Percentiles rank a stretch among this genome's conserved stretches.
Conservation (phyloP, 73 alveolate genomes). For the Tetrahymena elliotti region DNA sequence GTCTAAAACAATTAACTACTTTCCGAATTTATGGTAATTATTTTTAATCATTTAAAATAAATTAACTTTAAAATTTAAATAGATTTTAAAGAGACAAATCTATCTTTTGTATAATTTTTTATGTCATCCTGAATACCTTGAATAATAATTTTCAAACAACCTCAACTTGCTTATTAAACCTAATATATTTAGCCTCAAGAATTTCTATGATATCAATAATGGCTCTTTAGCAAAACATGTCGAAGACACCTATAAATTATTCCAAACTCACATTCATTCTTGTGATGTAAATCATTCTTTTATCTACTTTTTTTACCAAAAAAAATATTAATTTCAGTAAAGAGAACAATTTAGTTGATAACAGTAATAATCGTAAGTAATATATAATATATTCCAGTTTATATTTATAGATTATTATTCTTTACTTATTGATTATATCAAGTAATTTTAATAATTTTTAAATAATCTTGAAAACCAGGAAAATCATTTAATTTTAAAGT, state of each 20-base stretch:
- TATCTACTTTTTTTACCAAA: not conserved
- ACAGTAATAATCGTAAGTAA: too few relatives aligned
- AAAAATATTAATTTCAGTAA: not conserved
- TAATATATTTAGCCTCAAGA: slow-evolving; percentile 23
- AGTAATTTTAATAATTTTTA: too few relatives aligned
- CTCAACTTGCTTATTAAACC: slow-evolving; percentile 18
- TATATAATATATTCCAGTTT: too few relatives aligned
- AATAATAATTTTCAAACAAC: not conserved
- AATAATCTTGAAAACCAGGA: too few relatives aligned
- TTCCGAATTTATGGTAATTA: slow-evolving; percentile 10
- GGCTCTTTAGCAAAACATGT: slow-evolving; percentile 18
- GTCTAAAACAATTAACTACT: slow-evolving; percentile 1
- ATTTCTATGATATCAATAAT: slow-evolving; percentile 36
- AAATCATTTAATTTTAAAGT: too few relatives aligned
- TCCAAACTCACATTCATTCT: slow-evolving; percentile 8
- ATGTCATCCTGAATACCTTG: slow-evolving; percentile 34
- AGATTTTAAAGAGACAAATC: slow-evolving; percentile 12
- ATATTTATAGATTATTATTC: too few relatives aligned
- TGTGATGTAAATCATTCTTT: not conserved
- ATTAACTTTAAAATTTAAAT: not conserved
- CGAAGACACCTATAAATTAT: slow-evolving; percentile 18
- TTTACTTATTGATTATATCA: too few relatives aligned
- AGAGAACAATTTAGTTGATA: too few relatives aligned
- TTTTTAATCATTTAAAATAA: too few relatives aligned
- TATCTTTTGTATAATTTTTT: slow-evolving; percentile 30